Evolutionary conservation across 257 asterid genomes (phyloP).

Genomic region (Nicotiana knightiana): DNA sequence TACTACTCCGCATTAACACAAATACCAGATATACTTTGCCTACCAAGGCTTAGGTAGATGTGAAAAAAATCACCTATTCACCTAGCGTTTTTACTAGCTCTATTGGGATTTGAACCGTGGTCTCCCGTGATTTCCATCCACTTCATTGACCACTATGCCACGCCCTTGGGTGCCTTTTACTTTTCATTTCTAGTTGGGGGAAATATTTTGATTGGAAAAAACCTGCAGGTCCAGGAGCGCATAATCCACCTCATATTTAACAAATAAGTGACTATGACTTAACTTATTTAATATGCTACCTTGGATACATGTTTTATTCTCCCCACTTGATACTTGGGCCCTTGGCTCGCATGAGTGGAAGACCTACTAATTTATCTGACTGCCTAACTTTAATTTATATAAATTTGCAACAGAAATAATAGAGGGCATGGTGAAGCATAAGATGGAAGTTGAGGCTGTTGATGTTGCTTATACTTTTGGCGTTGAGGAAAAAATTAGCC

Average conservation of each 20-base stretch:
- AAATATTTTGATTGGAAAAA: neutral
- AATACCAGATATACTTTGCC: neutral
- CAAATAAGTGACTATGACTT: neutral
- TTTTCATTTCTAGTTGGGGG: neutral
- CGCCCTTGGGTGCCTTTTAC: neutral
- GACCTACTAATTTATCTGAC: neutral
- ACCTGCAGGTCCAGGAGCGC: neutral
- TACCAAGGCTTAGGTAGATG: neutral
- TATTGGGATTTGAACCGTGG: neutral
- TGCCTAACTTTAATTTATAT: neutral
- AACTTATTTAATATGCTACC: neutral
- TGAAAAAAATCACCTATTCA: neutral
- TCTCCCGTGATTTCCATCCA: neutral
- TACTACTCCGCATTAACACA: neutral
- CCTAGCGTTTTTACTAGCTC: neutral
- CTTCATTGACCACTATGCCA: neutral
- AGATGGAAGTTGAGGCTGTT: conserved; percentile 70
- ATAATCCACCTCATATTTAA: neutral
- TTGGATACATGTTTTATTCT: conserved; percentile 1
- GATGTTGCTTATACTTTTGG: conserved; percentile 59
- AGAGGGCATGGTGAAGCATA: conserved; percentile 51
- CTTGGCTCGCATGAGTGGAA: neutral
- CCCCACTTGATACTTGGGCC: neutral
- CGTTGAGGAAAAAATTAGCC: conserved; percentile 49
- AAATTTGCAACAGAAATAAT: conserved; percentile 47